Evolutionary conservation across 2,329 filamentous ascomycete species (phyloP).

Genomic region (Verticillium isaacii): DNA sequence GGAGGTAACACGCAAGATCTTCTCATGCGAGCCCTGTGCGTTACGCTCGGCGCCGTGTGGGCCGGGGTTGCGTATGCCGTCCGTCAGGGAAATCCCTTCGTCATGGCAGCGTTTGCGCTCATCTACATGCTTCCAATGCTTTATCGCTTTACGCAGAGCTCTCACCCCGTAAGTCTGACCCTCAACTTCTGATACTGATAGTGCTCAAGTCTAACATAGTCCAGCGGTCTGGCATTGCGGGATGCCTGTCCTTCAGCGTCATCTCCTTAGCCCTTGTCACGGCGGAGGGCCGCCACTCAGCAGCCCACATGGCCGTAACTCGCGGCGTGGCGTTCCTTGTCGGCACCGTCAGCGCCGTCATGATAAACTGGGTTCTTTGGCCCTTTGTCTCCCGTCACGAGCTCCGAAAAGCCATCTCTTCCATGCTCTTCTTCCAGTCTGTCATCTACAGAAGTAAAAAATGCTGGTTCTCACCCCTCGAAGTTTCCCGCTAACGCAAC

Average conservation of each 20-base stretch:
- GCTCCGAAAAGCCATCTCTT: constrained; percentile 47
- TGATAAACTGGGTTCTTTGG: constrained; percentile 57
- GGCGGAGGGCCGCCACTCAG: constrained; percentile 24
- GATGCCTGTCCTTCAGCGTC: constrained; percentile 52
- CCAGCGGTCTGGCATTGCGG: constrained; percentile 52
- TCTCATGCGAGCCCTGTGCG: constrained; percentile 43
- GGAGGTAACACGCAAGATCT: constrained; percentile 56
- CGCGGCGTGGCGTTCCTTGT: constrained; percentile 46
- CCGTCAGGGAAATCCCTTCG: constrained; percentile 46
- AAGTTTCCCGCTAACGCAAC: background rate
- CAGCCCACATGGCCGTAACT: constrained; percentile 36
- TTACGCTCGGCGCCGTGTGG: constrained; percentile 49
- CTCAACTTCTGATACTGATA: background rate
- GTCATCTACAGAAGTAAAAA: constrained; percentile 48
- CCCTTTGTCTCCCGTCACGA: constrained; percentile 58
- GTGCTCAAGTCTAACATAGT: background rate
- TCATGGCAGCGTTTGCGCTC: constrained; percentile 49
- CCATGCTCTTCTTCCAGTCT: constrained; percentile 54
- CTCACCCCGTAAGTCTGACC: constrained; percentile 38
- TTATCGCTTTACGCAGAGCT: constrained; percentile 49
- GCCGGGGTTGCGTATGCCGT: constrained; percentile 46
- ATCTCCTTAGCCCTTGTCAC: constrained; percentile 40
- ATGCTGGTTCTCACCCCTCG: background rate
- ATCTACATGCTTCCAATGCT: constrained; percentile 58
- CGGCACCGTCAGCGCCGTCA: constrained; percentile 46